A percentile compares a stretch with the other conserved stretches of the same genome.
These are phyloP conservation scores for Colletotrichum sojae DNA, from an alignment of 2,329 filamentous ascomycete genomes.

Conservation along the genomic window DNA sequence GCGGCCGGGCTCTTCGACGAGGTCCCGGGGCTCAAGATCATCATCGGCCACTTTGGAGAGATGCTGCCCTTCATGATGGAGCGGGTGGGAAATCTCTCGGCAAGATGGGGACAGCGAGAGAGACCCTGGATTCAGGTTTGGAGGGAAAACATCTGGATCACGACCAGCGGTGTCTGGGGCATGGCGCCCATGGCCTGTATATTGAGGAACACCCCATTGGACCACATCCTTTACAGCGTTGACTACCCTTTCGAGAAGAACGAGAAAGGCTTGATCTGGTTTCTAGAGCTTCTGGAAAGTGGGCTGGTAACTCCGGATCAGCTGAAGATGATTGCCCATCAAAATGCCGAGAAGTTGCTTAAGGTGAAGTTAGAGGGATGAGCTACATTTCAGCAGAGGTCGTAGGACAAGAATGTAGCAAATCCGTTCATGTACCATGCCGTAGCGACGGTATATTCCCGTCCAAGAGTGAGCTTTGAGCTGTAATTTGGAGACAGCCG, in stretches of 20 bases:
- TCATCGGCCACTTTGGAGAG: conserved; percentile 35
- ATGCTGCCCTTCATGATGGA: conserved; percentile 69
- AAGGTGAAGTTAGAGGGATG: conserved; percentile 44
- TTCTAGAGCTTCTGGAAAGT: conserved; percentile 63
- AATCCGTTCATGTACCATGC: no score
- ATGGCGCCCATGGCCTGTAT: conserved; percentile 62
- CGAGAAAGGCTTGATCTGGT: conserved; percentile 62
- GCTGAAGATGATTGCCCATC: conserved; percentile 63
- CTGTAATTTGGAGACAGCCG: no score
- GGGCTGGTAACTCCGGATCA: conserved; percentile 64
- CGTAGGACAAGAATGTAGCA: no score
- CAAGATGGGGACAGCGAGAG: conserved; percentile 49
- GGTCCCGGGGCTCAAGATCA: conserved; percentile 16
- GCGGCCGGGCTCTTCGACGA: conserved; percentile 28
- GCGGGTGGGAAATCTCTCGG: conserved; percentile 53
- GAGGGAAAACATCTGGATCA: conserved; percentile 70
- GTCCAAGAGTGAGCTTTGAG: no score
- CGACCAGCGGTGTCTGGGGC: conserved; percentile 68
- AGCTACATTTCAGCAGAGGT: background rate
- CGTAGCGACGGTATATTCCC: no score
- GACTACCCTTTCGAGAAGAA: conserved; percentile 70
- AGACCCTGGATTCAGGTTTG: conserved; percentile 64
- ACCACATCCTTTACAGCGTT: conserved; percentile 68
- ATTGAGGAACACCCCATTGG: conserved; percentile 60
- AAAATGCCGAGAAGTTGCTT: conserved; percentile 66